These are phyloP conservation scores for Neophaeococcomyces aloes DNA, from an alignment of 2,329 filamentous ascomycete species.

Conservation along the genomic window DNA sequence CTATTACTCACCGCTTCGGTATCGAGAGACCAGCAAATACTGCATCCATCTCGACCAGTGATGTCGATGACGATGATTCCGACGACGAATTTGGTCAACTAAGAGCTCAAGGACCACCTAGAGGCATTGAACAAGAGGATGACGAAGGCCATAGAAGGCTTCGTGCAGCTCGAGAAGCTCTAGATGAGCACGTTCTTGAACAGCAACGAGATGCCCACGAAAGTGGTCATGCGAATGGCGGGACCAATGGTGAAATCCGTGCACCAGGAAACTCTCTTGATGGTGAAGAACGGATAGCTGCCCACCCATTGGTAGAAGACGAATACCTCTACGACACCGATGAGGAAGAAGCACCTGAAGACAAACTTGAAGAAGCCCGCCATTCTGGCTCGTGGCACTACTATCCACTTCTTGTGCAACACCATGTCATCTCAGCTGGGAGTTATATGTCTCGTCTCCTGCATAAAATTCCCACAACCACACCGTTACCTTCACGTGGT, in stretches of 20 bases:
- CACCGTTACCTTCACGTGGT: conserved; percentile 32
- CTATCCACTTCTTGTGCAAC: conserved; percentile 41
- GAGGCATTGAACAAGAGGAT: conserved; percentile 25
- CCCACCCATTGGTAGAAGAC: conserved; percentile 45
- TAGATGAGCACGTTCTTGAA: conserved; percentile 40
- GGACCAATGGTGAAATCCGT: conserved; percentile 14
- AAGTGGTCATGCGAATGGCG: conserved; percentile 23
- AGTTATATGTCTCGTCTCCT: conserved; percentile 37
- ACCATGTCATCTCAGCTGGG: conserved; percentile 41
- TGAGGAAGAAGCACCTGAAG: conserved; percentile 47
- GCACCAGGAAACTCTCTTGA: conserved; percentile 47
- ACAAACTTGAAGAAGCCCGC: conserved; percentile 66
- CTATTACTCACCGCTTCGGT: conserved; percentile 75
- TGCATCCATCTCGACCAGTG: conserved; percentile 64
- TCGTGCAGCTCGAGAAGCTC: conserved; percentile 40
- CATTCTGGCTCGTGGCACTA: conserved; percentile 68
- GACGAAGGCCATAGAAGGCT: conserved; percentile 33
- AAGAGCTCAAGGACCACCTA: conserved; percentile 15
- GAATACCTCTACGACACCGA: conserved; percentile 80
- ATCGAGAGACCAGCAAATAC: conserved; percentile 71
- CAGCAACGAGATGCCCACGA: conserved; percentile 28
- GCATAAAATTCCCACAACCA: conserved; percentile 45
- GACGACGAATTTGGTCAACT: conserved; percentile 39
- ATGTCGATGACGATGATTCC: conserved; percentile 62
- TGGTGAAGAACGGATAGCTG: conserved; percentile 71